Base-by-base conservation (phyloP, 2,329 filamentous ascomycete genomes). In the Cryphonectria radicalis region DNA sequence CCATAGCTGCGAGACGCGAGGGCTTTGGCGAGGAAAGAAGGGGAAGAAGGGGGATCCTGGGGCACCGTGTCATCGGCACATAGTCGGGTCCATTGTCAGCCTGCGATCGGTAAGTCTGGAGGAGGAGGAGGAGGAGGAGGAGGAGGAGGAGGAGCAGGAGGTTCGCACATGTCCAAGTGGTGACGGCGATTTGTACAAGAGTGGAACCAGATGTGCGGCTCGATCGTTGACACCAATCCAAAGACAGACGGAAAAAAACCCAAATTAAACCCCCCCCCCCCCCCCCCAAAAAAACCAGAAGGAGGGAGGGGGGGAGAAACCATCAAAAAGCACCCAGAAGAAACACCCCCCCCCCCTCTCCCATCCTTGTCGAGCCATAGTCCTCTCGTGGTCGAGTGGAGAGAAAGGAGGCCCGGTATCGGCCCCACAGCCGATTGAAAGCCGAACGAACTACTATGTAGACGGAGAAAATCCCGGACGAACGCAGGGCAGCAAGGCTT, bases 341-440 rank as follows among this genome's bases (percentile, higher is more conserved):
- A 50, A 22, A n/a, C 22, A n/a, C 19, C 22, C 46, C 46, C 28
- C 28, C 28, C 43, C 19, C 22, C 46, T 22, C 28, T 2, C 28
- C 43, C 2, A 19, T 6, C 46, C 46, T 17, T 32, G 25, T 32
- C 55, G 19, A 35, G 22, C 59, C 32, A 62, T 62, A 37, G 46
- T 19, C 6, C 43, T 32, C 40, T 63, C 46, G 57, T 66, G 37
- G 43, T 42, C 70, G 63, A 35, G 66, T 63, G 25, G 57, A 63
- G 57, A 55, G 25, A 22, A 37, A 57, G 40, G 25, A 60, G 55
- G 53, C 70, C 71, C 71, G 71, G 71, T 73, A 73, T 73, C 71
- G 71, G 71, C 69, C 67, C 71, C 71, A 43, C 64, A 69, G 63
- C 69, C 59, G 66, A 63, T 35, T 25, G 70, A 60, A 50, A 69